These are phyloP conservation scores for Ophiostoma fasciatum DNA, from an alignment of 2,329 filamentous ascomycete genomes.

Conservation along the genomic window DNA sequence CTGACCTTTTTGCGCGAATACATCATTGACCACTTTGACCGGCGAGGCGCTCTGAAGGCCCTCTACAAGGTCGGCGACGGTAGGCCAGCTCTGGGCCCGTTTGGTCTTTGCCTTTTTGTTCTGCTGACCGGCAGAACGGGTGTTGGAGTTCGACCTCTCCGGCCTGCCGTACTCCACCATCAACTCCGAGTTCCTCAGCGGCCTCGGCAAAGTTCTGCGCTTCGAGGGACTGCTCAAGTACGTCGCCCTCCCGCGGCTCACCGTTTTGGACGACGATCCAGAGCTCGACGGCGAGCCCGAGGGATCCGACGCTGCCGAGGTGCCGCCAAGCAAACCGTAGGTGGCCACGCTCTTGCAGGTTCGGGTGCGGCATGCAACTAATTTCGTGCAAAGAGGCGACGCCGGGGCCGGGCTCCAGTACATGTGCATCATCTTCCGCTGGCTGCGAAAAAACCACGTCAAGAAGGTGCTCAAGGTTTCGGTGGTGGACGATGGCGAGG, in stretches of 20 bases:
- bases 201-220: slow-evolving; percentile 3
- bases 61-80: slow-evolving; percentile 6
- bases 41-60: slow-evolving; percentile 1
- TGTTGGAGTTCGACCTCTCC: slow-evolving; percentile 6
- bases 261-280: not conserved
- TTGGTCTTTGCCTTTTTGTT: not conserved
- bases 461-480: slow-evolving; percentile 5
- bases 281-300: no score
- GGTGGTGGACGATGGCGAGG: slow-evolving; percentile 3
- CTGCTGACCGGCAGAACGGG: not conserved
- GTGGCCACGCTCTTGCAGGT: no score
- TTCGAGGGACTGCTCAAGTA: slow-evolving; percentile 6
- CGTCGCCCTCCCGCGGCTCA: slow-evolving; percentile 2
- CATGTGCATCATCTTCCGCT: slow-evolving; percentile 6
- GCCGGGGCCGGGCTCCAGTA: not conserved
- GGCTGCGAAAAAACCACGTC: slow-evolving; percentile 4
- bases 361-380: no score
- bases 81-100: no score
- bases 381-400: not conserved
- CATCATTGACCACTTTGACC: slow-evolving; percentile 3
- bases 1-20: slow-evolving; percentile 2
- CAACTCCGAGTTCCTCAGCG: slow-evolving; percentile 1
- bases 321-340: not conserved
- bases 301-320: not conserved
- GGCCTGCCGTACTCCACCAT: slow-evolving; percentile 3